Base-by-base conservation (phyloP, 75 land plant genomes). In the Azolla pinnata region DNA sequence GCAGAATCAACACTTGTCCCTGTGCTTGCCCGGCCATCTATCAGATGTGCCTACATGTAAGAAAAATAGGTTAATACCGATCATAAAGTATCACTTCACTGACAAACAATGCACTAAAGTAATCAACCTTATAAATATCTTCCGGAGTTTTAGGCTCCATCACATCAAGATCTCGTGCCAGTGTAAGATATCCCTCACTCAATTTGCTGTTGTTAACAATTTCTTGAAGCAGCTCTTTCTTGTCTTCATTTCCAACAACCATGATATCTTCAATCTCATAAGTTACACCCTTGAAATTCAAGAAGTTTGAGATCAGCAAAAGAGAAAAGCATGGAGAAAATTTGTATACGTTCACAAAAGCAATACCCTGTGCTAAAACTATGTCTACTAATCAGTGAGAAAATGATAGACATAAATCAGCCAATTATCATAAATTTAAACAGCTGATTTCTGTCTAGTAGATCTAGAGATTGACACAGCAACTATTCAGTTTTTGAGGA, bases 101-200 rank as follows among this genome's bases (percentile, higher is more conserved):
- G n/a, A n/a, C n/a, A n/a, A n/a, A n/a, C n/a, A n/a, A 38, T 14
- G 14, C 42, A 38, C 28, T 4, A 27, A 14, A 23, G 2, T 23
- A 27, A 24, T 4, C 16, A 49, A 91, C 98, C 87, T 93, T 93
- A 46, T 93, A 93, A 31, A 93, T 88, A 65, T 93, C 98, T 42
- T 93, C 98, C 19, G 98, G 98, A 57, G 90, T 78, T 61, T 93
- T 93, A 27, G 98, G 77, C 62, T 93, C 98, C 98, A 93, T 93
- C 33, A 93, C 95, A 74, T 93, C 98, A 54, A 93, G 82, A 66
- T 93, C 98, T 35, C 95, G 95, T 31, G 98, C 98, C 46, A 93
- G 84, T 24, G 81, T 74, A 29, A 93, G 83, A 67, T 83, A 93
- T 0, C 98, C 95, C 69, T 88, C 95, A 75, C 81, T 88, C 31